A percentile compares a stretch with the other conserved stretches of the same genome.
Evolutionary conservation across 495 filamentous ascomycete species (phyloP).

Genomic region (Astrothelium macrocarpum): DNA sequence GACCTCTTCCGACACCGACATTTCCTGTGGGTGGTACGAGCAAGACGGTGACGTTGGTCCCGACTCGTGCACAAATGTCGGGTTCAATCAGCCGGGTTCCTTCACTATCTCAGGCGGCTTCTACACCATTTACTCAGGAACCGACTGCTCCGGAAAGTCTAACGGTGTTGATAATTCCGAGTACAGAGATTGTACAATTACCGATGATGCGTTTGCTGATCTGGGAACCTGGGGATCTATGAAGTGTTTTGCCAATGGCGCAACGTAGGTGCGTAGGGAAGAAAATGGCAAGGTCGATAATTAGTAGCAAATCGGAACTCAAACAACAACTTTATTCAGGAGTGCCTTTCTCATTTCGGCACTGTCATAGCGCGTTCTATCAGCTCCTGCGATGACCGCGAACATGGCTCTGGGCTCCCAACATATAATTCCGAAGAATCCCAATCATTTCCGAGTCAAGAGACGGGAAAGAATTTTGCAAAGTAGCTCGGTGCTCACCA

Average conservation of each 20-base stretch:
- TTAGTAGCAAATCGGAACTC: background rate
- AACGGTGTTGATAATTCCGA: background rate
- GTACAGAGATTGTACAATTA: background rate
- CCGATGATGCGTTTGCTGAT: background rate
- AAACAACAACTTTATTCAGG: background rate
- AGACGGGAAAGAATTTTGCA: too few relatives aligned
- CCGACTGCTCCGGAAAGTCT: background rate
- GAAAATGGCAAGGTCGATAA: background rate
- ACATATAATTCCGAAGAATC: too few relatives aligned
- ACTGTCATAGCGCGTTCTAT: background rate
- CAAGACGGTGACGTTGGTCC: background rate
- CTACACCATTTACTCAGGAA: background rate
- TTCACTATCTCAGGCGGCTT: constrained; percentile 2
- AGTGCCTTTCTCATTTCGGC: background rate
- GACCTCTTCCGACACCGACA: background rate
- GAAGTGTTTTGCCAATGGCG: background rate
- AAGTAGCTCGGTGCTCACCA: too few relatives aligned
- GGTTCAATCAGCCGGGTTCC: background rate
- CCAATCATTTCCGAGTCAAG: too few relatives aligned
- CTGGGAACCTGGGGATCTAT: background rate
- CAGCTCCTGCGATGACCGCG: too few relatives aligned
- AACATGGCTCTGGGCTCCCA: too few relatives aligned
- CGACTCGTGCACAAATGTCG: background rate
- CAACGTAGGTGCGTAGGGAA: background rate
- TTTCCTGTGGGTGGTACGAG: background rate